Percentiles rank a stretch among this genome's conserved stretches.
These are phyloP conservation scores for Neopestalotiopsis clavispora DNA, from an alignment of 2,329 filamentous ascomycete species.

Conservation along the genomic window DNA sequence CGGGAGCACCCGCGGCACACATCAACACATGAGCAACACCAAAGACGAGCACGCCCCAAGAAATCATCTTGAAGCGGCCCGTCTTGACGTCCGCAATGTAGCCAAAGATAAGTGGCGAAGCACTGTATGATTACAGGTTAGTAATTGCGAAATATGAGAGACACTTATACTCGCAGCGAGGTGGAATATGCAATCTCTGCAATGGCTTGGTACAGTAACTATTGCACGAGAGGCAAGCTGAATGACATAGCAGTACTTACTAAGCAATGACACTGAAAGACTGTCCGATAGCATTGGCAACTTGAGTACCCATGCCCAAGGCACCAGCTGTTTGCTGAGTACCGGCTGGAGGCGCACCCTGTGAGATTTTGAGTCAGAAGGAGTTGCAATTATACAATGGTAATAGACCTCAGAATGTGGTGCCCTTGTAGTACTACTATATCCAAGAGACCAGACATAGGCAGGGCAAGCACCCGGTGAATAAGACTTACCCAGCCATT, in stretches of 20 bases:
- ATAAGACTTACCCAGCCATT: conserved; percentile 6
- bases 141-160: neutral
- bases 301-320: conserved; percentile 60
- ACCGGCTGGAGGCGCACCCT: conserved; percentile 45
- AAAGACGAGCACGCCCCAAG: conserved; percentile 69
- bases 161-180: neutral
- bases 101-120: conserved; percentile 58
- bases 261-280: conserved; percentile 64
- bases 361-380: neutral
- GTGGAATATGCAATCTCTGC: neutral
- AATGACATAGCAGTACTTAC: neutral
- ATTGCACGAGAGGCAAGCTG: neutral
- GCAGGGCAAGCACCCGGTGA: neutral
- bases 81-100: conserved; percentile 70
- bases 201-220: neutral
- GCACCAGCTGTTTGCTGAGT: conserved; percentile 60
- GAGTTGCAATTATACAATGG: conserved; percentile 38
- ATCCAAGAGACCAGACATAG: neutral
- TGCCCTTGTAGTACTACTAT: no score
- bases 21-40: conserved; percentile 73
- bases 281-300: conserved; percentile 56
- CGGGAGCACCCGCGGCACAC: conserved; percentile 59
- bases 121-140: conserved; percentile 16
- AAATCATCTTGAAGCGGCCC: conserved; percentile 75
- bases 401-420: no score